phyloP scores from a whole-genome alignment of 169 alveolate species.

The Cryptosporidium ubiquitum region DNA sequence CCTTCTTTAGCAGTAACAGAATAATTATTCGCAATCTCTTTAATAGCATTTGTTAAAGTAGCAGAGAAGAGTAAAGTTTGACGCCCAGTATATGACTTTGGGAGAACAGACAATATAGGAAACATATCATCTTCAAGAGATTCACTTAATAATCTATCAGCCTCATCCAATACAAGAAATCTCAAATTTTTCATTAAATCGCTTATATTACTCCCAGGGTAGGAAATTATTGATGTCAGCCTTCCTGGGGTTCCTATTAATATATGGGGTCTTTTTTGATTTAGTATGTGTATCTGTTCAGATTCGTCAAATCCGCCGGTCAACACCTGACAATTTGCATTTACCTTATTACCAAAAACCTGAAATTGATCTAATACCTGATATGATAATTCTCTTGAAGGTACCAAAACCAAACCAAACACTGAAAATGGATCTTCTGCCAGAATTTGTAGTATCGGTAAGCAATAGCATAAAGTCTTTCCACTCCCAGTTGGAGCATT shows the following conservation, averaged over 20 bases:
- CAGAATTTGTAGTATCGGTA: slow-evolving; percentile 93
- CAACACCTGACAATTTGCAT: slow-evolving; percentile 84
- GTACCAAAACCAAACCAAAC: slow-evolving; percentile 93
- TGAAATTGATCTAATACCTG: slow-evolving; percentile 95
- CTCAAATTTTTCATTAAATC: slow-evolving; percentile 85
- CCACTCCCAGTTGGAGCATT: slow-evolving; percentile 99
- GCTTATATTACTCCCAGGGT: slow-evolving; percentile 79
- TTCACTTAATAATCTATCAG: slow-evolving; percentile 92
- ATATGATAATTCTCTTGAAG: slow-evolving; percentile 97
- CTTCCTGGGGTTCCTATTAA: slow-evolving; percentile 98
- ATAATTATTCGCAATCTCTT: slow-evolving; percentile 16
- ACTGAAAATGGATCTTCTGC: slow-evolving; percentile 95
- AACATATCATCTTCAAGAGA: slow-evolving; percentile 85
- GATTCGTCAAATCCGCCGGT: slow-evolving; percentile 94
- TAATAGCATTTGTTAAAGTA: slow-evolving; percentile 93
- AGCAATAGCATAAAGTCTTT: slow-evolving; percentile 96
- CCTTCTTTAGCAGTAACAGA: background rate
- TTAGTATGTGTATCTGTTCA: slow-evolving; percentile 81
- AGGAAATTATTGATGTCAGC: slow-evolving; percentile 82
- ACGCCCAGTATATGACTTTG: slow-evolving; percentile 81
- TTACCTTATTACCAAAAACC: slow-evolving; percentile 90
- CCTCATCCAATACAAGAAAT: slow-evolving; percentile 96
- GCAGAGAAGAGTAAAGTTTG: slow-evolving; percentile 97
- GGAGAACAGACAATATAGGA: slow-evolving; percentile 81
- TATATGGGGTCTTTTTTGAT: slow-evolving; percentile 92